Base-by-base conservation (phyloP, 2,329 filamentous ascomycete genomes). In the Trichothecium roseum region DNA sequence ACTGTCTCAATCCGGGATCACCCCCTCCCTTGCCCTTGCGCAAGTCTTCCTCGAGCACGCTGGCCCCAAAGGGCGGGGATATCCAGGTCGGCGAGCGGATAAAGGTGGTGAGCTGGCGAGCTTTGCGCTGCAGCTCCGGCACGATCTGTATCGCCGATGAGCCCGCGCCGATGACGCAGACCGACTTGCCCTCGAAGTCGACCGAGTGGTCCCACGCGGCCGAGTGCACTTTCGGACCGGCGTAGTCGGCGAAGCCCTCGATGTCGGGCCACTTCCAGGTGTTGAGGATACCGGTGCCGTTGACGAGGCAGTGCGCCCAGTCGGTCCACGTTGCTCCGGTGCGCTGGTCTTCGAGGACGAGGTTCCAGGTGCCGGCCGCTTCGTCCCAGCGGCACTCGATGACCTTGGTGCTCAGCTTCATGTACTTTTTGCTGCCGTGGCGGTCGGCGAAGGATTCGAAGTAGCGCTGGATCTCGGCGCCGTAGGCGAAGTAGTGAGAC, bases 111-210 rank as follows among this genome's bases (percentile, higher is more conserved):
- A 55, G 41, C 24, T 51, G 36, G 18, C 44, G 38, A 4, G 39
- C 46, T 3, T 37, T 36, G 7, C 58, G 53, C 44, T 67, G 62
- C 22, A 68, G 60, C 2, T 52, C 52, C 2, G 64, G 63, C 3
- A 68, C 57, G 8, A 73, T 59, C 46, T 73, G 70, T 8, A 74
- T 65, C 9, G 63, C 67, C 10, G 65, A 66, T 16, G 66, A 64
- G 0, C 70, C 70, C 13, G 50, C 68, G 5, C 70, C 71, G 32
- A 75, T 70, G n/a, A 74, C 54, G 10, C 61, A 69, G 15, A 72
- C 62, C 15, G 54, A 53, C 44, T 67, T 67, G 22, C 55, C 59
- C 4, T 44, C 47, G 4, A 69, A 54, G 31, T 69, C 58, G 20
- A 68, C 52, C 4, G 44, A 37, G 43, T 63, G 65, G 38, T 66